These are phyloP conservation scores for Calcarisporium arbuscula DNA, from an alignment of 2,329 filamentous ascomycete species.

Conservation along the genomic window DNA sequence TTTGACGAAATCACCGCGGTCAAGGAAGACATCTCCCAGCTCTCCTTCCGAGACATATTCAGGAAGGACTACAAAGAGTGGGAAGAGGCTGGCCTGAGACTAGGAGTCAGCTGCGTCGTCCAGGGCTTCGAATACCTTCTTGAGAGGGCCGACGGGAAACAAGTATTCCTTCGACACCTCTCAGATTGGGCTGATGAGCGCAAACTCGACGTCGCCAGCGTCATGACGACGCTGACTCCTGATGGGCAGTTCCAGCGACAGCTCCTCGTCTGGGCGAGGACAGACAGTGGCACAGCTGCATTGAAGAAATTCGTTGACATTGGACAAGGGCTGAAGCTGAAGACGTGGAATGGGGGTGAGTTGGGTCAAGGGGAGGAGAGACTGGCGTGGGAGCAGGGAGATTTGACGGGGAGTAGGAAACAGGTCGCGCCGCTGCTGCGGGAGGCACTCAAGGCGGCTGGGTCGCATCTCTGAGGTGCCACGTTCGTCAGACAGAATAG, in stretches of 20 bases:
- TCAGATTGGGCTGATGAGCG: conserved; percentile 49
- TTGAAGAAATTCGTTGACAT: conserved; percentile 47
- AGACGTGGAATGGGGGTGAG: conserved; percentile 43
- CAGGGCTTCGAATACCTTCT: conserved; percentile 57
- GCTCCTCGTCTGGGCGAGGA: conserved; percentile 59
- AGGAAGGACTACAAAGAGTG: conserved; percentile 84
- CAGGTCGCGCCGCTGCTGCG: conserved; percentile 63
- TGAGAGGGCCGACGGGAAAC: conserved; percentile 40
- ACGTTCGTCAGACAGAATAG: too few relatives aligned
- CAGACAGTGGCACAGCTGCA: conserved; percentile 39
- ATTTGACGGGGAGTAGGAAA: conserved; percentile 56
- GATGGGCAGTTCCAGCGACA: conserved; percentile 56
- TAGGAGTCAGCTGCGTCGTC: conserved; percentile 64
- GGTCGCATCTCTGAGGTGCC: conserved; percentile 14
- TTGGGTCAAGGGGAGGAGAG: conserved; percentile 44
- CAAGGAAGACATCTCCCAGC: conserved; percentile 58
- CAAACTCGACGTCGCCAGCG: conserved; percentile 52
- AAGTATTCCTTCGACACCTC: conserved; percentile 42
- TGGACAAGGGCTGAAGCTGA: conserved; percentile 48
- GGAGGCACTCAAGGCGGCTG: conserved; percentile 39
- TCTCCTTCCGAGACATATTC: conserved; percentile 61
- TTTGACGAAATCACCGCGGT: conserved; percentile 54
- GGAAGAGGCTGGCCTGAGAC: conserved; percentile 46
- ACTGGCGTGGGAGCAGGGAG: conserved; percentile 61
- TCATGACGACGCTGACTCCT: conserved; percentile 63